Conservation (phyloP, 495 filamentous ascomycete genomes). For the Podospora bellae-mahoneyi region DNA sequence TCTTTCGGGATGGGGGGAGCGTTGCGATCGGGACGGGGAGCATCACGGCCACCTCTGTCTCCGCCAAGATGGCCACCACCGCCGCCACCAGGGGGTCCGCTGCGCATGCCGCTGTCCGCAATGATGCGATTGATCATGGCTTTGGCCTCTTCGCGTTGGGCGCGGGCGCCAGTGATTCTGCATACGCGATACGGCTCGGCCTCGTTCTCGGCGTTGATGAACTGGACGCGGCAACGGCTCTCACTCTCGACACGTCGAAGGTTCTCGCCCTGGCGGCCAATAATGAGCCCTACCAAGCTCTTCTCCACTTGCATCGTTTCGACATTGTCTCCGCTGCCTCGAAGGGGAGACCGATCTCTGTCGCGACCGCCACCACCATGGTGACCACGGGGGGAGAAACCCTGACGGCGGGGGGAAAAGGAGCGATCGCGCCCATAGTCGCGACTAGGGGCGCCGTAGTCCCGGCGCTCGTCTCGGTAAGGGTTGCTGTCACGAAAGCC, state of each 20-base stretch:
- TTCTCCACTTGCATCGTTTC: conserved; percentile 76
- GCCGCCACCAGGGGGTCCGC: conserved; percentile 37
- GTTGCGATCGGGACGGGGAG: conserved; percentile 13
- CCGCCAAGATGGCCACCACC: conserved; percentile 21
- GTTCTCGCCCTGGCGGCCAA: conserved; percentile 79
- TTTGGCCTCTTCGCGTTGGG: conserved; percentile 65
- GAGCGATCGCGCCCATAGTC: conserved; percentile 62
- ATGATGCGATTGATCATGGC: conserved; percentile 75
- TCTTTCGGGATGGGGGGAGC: conserved; percentile 56
- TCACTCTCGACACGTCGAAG: conserved; percentile 72
- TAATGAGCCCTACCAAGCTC: conserved; percentile 75
- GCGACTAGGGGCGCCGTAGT: conserved; percentile 37
- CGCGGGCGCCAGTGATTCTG: conserved; percentile 67
- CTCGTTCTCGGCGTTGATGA: conserved; percentile 66
- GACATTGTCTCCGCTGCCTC: conserved; percentile 56
- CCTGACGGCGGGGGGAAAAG: conserved; percentile 54
- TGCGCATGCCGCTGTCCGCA: conserved; percentile 70
- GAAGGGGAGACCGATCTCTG: conserved; percentile 54
- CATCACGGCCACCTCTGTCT: conserved; percentile 22
- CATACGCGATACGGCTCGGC: conserved; percentile 67
- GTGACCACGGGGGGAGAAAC: conserved; percentile 48
- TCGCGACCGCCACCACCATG: conserved; percentile 38
- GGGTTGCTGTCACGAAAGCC: conserved; percentile 70
- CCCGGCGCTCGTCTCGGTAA: conserved; percentile 71
- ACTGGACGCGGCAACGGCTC: conserved; percentile 73